Evolutionary conservation across 2,329 filamentous ascomycete genomes (phyloP).

Genomic region (Colletotrichum noveboracense): DNA sequence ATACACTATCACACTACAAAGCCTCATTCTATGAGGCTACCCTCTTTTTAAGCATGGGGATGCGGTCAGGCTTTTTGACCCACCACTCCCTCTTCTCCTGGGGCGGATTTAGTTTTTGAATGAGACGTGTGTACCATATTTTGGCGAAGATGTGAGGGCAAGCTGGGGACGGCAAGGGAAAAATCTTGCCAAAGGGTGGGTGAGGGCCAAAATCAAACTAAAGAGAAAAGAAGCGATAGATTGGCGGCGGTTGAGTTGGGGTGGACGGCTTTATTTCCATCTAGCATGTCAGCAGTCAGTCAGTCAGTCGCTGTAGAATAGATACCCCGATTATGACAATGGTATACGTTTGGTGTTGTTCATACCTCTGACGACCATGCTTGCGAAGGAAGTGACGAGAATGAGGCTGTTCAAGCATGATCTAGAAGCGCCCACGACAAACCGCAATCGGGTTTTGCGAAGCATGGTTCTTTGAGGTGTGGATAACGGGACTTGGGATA

Average conservation of each 20-base stretch:
- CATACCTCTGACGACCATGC: background rate
- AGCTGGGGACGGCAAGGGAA: background rate
- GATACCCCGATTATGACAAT: conserved; percentile 42
- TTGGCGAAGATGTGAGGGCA: background rate
- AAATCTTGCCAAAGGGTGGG: background rate
- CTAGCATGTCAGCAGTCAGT: conserved; percentile 7
- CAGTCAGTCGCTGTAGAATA: conserved; percentile 38
- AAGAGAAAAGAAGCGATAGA: background rate
- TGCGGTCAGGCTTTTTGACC: too few relatives aligned
- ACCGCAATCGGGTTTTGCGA: fast-evolving
- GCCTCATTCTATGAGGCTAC: background rate
- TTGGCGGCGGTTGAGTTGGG: background rate
- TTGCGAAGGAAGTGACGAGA: too few relatives aligned
- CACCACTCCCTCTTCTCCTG: background rate
- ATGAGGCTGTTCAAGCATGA: fast-evolving
- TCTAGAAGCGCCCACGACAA: background rate
- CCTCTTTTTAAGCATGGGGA: too few relatives aligned
- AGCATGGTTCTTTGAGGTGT: too few relatives aligned
- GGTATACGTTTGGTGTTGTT: conserved; percentile 1
- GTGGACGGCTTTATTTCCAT: background rate
- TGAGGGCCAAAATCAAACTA: background rate
- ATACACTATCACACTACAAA: background rate
- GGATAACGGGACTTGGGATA: too few relatives aligned
- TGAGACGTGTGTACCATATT: background rate
- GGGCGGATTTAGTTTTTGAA: background rate